Evolutionary conservation across 768 basidiomycete species (phyloP).

Genomic region (Tephrocybe sp.): DNA sequence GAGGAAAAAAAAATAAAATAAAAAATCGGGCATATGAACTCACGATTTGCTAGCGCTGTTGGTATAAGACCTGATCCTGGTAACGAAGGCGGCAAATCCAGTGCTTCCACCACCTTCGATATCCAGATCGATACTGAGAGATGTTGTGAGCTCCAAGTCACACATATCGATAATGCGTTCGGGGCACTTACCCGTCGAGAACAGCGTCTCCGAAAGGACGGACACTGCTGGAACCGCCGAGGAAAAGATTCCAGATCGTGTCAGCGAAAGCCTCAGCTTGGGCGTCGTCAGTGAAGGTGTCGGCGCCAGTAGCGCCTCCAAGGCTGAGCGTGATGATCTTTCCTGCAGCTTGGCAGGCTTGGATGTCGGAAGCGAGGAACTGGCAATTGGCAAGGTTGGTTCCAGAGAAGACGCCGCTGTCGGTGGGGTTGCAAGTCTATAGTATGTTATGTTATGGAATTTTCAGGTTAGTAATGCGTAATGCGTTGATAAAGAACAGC

Average conservation of each 20-base stretch:
- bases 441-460: neutral
- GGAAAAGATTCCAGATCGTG: conserved; percentile 64
- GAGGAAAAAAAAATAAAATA: neutral
- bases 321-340: conserved; percentile 48
- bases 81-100: conserved; percentile 47
- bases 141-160: neutral
- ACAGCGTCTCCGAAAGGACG: conserved; percentile 68
- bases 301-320: conserved; percentile 54
- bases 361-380: conserved; percentile 53
- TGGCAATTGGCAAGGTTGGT: conserved; percentile 56
- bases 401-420: conserved; percentile 47
- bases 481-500: neutral
- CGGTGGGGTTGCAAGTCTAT: conserved; percentile 48
- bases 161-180: neutral
- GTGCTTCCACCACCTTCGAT: conserved; percentile 56
- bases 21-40: conserved; percentile 5
- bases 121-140: conserved; percentile 55
- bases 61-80: conserved; percentile 41
- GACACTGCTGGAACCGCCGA: conserved; percentile 58
- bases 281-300: conserved; percentile 46
- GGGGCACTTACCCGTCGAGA: conserved; percentile 50
- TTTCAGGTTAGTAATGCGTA: too few species aligned
- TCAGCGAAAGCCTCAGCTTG: conserved; percentile 53
- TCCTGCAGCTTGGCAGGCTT: conserved; percentile 54
- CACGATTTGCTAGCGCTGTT: conserved; percentile 47